Evolutionary conservation across 1,284 basidiomycete species (phyloP).

Genomic region (Leucoagaricus sp.): DNA sequence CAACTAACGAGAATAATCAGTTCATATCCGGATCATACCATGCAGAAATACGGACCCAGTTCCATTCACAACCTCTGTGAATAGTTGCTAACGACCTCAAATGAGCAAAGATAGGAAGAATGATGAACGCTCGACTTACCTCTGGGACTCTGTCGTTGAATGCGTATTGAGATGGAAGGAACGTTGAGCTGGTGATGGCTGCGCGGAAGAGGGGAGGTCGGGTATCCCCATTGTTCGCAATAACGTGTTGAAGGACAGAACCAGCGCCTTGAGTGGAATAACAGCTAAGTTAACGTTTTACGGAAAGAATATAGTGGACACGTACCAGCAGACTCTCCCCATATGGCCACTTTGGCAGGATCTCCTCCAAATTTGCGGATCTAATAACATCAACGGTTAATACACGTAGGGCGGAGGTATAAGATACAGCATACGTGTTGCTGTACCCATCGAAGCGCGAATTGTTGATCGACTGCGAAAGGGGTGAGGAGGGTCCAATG

Average conservation of each 20-base stretch:
- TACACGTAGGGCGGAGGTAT: not conserved
- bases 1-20: constrained; percentile 38
- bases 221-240: constrained; percentile 37
- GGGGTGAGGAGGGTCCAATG: not conserved
- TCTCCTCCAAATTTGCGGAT: constrained; percentile 32
- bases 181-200: constrained; percentile 47
- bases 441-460: constrained; percentile 38
- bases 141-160: constrained; percentile 46
- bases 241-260: constrained; percentile 39
- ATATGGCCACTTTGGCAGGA: constrained; percentile 31
- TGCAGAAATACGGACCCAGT: constrained; percentile 30
- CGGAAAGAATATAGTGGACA: not conserved
- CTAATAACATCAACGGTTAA: constrained; percentile 15
- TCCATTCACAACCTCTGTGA: constrained; percentile 30
- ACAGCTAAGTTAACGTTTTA: not conserved
- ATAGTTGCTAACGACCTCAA: constrained; percentile 28
- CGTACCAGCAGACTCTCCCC: constrained; percentile 33
- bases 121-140: constrained; percentile 25
- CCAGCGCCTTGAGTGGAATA: constrained; percentile 31
- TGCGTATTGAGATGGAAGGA: constrained; percentile 45
- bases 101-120: not conserved
- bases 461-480: constrained; percentile 43
- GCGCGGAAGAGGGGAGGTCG: constrained; percentile 42
- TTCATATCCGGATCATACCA: constrained; percentile 39
- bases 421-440: constrained; percentile 26